A percentile compares a stretch with the other conserved stretches of the same genome.
These are phyloP conservation scores for Tieghemostelium lacteum DNA, from an alignment of 78 protist species.

Conservation along the genomic window DNA sequence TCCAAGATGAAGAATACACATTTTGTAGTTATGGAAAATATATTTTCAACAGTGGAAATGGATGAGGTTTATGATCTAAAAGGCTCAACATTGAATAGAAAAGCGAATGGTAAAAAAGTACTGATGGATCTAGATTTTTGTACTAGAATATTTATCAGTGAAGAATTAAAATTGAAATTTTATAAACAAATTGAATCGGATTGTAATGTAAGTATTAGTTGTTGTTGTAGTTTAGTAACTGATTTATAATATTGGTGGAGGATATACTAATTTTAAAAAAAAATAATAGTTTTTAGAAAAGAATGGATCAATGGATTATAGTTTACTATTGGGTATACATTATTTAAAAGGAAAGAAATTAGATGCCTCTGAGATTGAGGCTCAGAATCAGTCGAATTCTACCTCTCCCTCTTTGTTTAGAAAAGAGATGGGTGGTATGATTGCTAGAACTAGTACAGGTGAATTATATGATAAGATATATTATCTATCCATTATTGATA, in stretches of 20 bases:
- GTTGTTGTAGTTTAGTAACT: background rate
- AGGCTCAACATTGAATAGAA: slow-evolving; percentile 58
- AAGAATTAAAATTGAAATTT: slow-evolving; percentile 36
- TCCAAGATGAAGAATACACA: slow-evolving; percentile 58
- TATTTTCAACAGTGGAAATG: slow-evolving; percentile 21
- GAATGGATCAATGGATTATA: slow-evolving; percentile 52
- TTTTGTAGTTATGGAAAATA: slow-evolving; percentile 71
- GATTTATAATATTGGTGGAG: background rate
- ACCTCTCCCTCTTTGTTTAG: slow-evolving; percentile 19
- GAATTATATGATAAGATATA: slow-evolving; percentile 56
- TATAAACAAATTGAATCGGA: slow-evolving; percentile 68
- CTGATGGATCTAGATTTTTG: slow-evolving; percentile 72
- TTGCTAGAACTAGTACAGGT: slow-evolving; percentile 32
- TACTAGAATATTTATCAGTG: slow-evolving; percentile 41
- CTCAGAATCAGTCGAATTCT: background rate
- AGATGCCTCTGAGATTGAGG: background rate
- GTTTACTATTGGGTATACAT: slow-evolving; percentile 54
- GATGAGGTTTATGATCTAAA: slow-evolving; percentile 71
- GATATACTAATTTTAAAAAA: background rate
- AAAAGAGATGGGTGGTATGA: slow-evolving; percentile 47
- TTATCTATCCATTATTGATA: slow-evolving; percentile 57
- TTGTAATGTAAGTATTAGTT: slow-evolving; percentile 43
- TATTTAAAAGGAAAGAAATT: slow-evolving; percentile 33
- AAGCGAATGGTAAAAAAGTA: slow-evolving; percentile 46
- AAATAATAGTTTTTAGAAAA: slow-evolving; percentile 58